Base-by-base conservation (phyloP, 805 yeast genomes). In the Diddensiella caesifluorescens region DNA sequence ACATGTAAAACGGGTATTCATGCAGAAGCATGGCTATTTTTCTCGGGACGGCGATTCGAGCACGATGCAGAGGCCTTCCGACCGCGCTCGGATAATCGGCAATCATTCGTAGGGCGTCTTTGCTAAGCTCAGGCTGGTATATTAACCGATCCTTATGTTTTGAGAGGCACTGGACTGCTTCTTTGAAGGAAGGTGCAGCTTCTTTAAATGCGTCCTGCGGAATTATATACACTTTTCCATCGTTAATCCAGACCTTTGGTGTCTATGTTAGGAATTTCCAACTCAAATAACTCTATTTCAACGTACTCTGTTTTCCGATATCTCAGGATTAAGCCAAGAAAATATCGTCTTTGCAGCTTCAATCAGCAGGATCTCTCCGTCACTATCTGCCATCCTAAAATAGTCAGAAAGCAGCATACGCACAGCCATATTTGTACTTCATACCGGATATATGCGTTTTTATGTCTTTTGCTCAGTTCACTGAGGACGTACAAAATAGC, bases 351-450 rank as follows among this genome's bases (percentile, higher is more conserved):
- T 72, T 27, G 70, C 63, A 1, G 72, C 67, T 46, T 75, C 80
- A 5, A 73, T 66, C 34, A 80, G 53, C 6, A 79, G 38, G 35
- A 73, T 70, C 44, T 80, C 86, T 5, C 79, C 76, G 35, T 75
- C 81, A 1, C 70, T 67, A 51, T 79, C 85, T 45, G 65, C 31
- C 18, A 60, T 39, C 27, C 52, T 44, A 25, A 22, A n/a, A n/a
- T n/a, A n/a, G n/a, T 26, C 32, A 29, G 15, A 29, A 7, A 29
- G 7, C 7, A 23, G 19, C 13, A 26, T 4, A 22, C 21, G 16
- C 12, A 10, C 13, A 18, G 20, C 25, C 30, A 27, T 18, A 9
- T 20, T n/a, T 18, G 7, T 22, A n/a, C 16, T 4, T 21, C 54
- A 28, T 35, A 51, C 54, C 47, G 42, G 13, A 49, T 39, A 28